Percentiles rank a stretch among this genome's conserved stretches.
These are phyloP conservation scores for Haematococcus lacustris DNA, from an alignment of 139 green algal genomes.

Conservation along the genomic window DNA sequence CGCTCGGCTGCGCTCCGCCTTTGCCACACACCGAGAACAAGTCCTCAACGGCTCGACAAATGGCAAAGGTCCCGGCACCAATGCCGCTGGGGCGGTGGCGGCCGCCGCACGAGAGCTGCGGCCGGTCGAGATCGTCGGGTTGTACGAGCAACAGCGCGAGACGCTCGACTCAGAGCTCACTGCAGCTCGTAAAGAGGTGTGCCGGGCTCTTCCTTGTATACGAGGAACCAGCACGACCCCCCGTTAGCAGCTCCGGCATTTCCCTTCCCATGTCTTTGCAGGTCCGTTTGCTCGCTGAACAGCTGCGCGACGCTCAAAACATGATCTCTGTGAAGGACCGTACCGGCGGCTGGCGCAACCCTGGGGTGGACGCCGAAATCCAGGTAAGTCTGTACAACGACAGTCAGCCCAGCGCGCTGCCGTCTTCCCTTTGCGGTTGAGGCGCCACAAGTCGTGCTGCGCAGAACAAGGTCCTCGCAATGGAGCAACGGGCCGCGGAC, in stretches of 20 bases:
- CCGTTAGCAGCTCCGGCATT: too few species aligned
- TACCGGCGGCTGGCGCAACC: slow-evolving; percentile 20
- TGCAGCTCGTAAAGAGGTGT: slow-evolving; percentile 42
- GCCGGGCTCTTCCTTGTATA: background rate
- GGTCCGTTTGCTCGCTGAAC: slow-evolving; percentile 32
- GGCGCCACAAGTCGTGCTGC: background rate
- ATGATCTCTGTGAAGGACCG: slow-evolving; percentile 35
- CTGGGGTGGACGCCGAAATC: slow-evolving; percentile 15
- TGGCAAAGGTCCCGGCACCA: too few species aligned
- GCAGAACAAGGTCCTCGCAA: slow-evolving; percentile 12
- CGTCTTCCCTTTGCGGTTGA: too few species aligned
- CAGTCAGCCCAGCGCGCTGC: too few species aligned
- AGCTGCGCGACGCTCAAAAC: slow-evolving; percentile 63
- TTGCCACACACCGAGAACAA: slow-evolving; percentile 9
- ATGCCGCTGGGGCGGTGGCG: slow-evolving; percentile 39
- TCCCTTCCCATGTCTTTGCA: slow-evolving; percentile 5
- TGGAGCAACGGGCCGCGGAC: slow-evolving; percentile 28
- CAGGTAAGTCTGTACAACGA: too few species aligned
- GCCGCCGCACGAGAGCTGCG: slow-evolving; percentile 61
- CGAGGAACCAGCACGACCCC: too few species aligned
- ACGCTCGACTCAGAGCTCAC: slow-evolving; percentile 43
- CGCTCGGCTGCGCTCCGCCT: slow-evolving; percentile 1
- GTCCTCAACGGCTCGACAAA: too few species aligned
- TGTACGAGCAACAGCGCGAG: slow-evolving; percentile 62
- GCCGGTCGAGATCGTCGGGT: slow-evolving; percentile 60